phyloP scores from a whole-genome alignment of 768 basidiomycete genomes.

The Roridomyces roridus region DNA sequence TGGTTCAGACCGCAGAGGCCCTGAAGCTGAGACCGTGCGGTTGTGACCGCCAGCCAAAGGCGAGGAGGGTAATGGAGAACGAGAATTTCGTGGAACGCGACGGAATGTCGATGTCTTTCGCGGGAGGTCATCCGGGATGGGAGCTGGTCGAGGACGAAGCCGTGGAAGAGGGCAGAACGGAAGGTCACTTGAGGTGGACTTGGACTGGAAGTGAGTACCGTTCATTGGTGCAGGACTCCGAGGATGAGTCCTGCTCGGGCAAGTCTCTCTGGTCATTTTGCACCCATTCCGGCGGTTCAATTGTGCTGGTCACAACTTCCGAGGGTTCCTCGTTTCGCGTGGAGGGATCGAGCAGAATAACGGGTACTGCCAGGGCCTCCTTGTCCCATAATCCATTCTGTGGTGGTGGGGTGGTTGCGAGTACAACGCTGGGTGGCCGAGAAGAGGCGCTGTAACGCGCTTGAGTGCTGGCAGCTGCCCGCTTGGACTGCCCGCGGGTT shows the following conservation, averaged over 20 bases:
- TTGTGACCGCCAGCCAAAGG: slow-evolving; percentile 36
- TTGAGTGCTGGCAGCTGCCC: slow-evolving; percentile 38
- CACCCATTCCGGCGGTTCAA: not conserved
- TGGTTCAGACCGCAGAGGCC: slow-evolving; percentile 5
- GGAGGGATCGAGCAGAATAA: slow-evolving; percentile 21
- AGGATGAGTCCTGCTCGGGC: not conserved
- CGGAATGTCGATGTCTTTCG: slow-evolving; percentile 59
- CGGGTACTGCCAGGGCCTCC: slow-evolving; percentile 8
- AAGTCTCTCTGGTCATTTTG: not conserved
- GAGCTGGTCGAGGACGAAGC: not conserved
- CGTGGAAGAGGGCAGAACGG: no score
- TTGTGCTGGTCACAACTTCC: no score
- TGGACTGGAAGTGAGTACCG: no score
- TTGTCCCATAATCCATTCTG: slow-evolving; percentile 25
- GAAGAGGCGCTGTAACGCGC: slow-evolving; percentile 32
- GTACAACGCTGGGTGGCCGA: slow-evolving; percentile 32
- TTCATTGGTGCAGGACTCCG: no score
- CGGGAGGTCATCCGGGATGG: slow-evolving; percentile 1
- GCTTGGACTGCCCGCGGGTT: slow-evolving; percentile 45
- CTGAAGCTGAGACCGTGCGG: slow-evolving; percentile 31
- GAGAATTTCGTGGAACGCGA: slow-evolving; percentile 48
- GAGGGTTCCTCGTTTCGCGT: no score
- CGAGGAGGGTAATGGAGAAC: slow-evolving; percentile 38
- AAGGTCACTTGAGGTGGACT: slow-evolving; percentile 12
- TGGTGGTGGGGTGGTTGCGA: slow-evolving; percentile 26